Evolutionary conservation across 352 stramenopile genomes (phyloP), one percentile per base, ranked within the genome.

Genomic region (Globisporangium orthogonon): DNA sequence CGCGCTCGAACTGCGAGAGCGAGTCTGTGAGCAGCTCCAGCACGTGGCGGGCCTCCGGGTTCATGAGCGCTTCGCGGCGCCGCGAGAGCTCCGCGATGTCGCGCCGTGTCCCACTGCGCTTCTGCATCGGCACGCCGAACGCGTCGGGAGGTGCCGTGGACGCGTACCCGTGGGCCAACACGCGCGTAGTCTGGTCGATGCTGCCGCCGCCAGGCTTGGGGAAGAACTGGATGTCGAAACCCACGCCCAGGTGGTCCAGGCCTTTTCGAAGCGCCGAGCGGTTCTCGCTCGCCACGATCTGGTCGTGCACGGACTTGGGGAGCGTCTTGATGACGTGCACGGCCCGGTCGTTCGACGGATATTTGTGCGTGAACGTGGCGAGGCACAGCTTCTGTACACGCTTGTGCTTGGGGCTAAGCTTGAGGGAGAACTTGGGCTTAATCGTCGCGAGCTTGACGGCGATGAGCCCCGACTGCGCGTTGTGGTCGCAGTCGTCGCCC

Each of bases 291-390:
- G 70, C 56, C 1, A 85, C 70, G 31, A 89, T 37, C 44, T 87
- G 52, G 54, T 86, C 75, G 63, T 85, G 78, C 9, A 68, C 60
- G 28, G 62, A 17, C 56, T 86, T 86, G 1, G 78, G 78, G 7
- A 89, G 47, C 33, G 76, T 86, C 65, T 86, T 86, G 54, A 85
- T 76, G 23, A 88, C 54, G 60, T 89, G 76, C 46, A 79, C 60
- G 0, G 76, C 74, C 18, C 73, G 78, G 45, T 75, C 62, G 11
- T 78, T 76, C 45, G 52, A 61, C 23, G 66, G 47, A 52, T 80
- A 81, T 35, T 73, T 66, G 43, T 74, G 61, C 39, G 76, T 87
- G 56, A 74, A 48, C 4, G 66, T 71, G 18, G 74, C 60, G 44
- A 91, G 75, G 31, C 69, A 74, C n/a, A 91, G 73, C 40, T 73